These are phyloP conservation scores for Aspergillus alliaceus DNA, from an alignment of 2,329 filamentous ascomycete genomes.

Conservation along the genomic window DNA sequence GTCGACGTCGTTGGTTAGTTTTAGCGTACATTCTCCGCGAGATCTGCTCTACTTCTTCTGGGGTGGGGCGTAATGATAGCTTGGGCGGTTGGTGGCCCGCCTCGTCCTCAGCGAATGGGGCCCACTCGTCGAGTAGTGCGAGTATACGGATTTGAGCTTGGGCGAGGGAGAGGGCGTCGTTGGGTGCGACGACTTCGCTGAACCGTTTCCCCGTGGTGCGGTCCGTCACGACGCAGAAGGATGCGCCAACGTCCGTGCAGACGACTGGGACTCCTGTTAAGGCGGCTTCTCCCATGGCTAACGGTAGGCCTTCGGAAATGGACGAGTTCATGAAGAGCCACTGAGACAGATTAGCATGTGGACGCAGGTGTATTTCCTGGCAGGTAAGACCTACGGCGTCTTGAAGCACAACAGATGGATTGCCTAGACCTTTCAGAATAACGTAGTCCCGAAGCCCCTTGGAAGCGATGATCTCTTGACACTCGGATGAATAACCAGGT, in stretches of 20 bases:
- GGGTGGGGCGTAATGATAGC: constrained; percentile 50
- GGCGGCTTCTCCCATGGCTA: constrained; percentile 48
- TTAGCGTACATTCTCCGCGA: constrained; percentile 61
- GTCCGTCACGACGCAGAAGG: constrained; percentile 42
- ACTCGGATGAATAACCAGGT: constrained; percentile 61
- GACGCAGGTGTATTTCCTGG: neutral
- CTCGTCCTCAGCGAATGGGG: constrained; percentile 56
- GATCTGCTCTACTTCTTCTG: constrained; percentile 54
- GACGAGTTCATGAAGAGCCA: constrained; percentile 57
- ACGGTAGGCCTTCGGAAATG: constrained; percentile 46
- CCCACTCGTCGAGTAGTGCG: constrained; percentile 62
- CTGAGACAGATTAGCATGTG: neutral
- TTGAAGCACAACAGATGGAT: constrained; percentile 56
- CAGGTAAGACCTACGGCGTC: constrained; percentile 37
- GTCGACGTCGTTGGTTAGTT: constrained; percentile 53
- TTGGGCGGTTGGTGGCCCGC: constrained; percentile 35
- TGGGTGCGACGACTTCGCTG: constrained; percentile 64
- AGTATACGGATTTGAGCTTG: constrained; percentile 63
- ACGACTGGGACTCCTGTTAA: constrained; percentile 47
- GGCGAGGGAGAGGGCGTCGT: constrained; percentile 61
- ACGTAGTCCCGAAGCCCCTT: constrained; percentile 53
- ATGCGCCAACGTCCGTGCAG: constrained; percentile 44
- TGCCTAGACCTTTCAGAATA: constrained; percentile 56
- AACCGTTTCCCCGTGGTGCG: constrained; percentile 51
- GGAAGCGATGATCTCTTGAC: constrained; percentile 57